Base-by-base conservation (phyloP, 2,329 filamentous ascomycete genomes). In the Aureobasidium uvarum region DNA sequence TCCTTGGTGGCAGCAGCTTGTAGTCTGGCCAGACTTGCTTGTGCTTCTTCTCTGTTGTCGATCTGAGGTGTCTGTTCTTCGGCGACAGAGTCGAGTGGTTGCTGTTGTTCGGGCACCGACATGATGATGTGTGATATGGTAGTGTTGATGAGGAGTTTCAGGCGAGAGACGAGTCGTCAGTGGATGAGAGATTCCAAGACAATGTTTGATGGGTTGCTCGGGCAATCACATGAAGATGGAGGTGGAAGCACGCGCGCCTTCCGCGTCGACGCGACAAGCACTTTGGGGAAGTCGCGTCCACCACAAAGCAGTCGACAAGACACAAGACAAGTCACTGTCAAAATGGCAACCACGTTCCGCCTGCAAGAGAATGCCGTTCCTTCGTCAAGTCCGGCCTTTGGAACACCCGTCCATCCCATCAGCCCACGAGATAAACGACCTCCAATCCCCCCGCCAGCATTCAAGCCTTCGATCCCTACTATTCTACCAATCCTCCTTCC, bases 401-500 rank as follows among this genome's bases (percentile, higher is more conserved):
- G 86, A 59, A 97, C 93, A 1, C 93, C 93, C 1, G 85, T 87
- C 50, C 90, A 95, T 75, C 90, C 92, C 51, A 85, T 95, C 60
- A 85, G 84, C 71, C 70, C 74, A 58, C 51, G 63, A 33, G 51
- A 58, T 7, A 76, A 74, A 43, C 74, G 77, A 33, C 48, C 48
- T n/a, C 16, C 48, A 6, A 75, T 78, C 28, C 77, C 77, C 62
- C 77, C 80, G 68, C 78, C 80, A 41, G 75, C 74, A 8, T 77
- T 80, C 63, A 83, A 81, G 69, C 83, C 87, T 14, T 82, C 83
- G 28, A 83, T 81, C 67, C 77, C 82, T 6, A 84, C 87, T 7
- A 90, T 98, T 55, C 83, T 99, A 1, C 92, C 95, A 4, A 95
- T 99, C 66, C 83, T 96, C 41, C 87, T 99, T 5, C 93, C 94